phyloP scores from a whole-genome alignment of 495 filamentous ascomycete species.

The Penicillium waksmanii region DNA sequence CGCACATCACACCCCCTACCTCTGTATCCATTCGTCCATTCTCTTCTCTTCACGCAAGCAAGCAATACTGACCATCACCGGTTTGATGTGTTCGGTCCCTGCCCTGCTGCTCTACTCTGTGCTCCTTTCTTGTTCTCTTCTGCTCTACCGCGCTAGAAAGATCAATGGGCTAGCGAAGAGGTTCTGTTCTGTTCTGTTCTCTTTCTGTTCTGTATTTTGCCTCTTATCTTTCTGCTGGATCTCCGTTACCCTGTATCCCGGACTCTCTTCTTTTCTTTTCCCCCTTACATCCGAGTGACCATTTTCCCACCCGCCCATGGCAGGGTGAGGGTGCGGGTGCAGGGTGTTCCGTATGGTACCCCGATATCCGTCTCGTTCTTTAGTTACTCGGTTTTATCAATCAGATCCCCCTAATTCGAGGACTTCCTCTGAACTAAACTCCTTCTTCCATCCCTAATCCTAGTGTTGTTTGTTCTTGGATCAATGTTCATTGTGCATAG shows the following conservation, averaged over 20 bases:
- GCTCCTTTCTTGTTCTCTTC: neutral
- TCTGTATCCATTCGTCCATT: neutral
- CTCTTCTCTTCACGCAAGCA: neutral
- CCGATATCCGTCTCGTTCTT: conserved; percentile 2
- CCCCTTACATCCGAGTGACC: neutral
- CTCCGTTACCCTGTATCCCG: neutral
- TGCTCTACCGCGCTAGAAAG: neutral
- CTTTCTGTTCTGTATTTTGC: neutral
- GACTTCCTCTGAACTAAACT: too few species aligned
- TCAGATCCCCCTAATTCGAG: too few species aligned
- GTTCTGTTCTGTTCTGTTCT: neutral
- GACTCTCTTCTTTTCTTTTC: neutral
- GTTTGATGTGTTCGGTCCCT: neutral
- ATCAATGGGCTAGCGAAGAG: conserved; percentile 1
- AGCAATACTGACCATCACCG: neutral
- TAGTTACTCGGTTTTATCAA: neutral
- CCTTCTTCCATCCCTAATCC: too few species aligned
- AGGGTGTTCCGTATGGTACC: neutral
- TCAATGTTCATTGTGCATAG: too few species aligned
- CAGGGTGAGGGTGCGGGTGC: neutral
- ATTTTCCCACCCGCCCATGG: neutral
- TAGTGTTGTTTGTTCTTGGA: too few species aligned
- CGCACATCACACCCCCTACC: neutral
- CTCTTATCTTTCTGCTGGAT: neutral
- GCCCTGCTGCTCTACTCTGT: neutral